Base-by-base conservation (phyloP, 148 eudicot genomes). In the Chenopodium album region DNA sequence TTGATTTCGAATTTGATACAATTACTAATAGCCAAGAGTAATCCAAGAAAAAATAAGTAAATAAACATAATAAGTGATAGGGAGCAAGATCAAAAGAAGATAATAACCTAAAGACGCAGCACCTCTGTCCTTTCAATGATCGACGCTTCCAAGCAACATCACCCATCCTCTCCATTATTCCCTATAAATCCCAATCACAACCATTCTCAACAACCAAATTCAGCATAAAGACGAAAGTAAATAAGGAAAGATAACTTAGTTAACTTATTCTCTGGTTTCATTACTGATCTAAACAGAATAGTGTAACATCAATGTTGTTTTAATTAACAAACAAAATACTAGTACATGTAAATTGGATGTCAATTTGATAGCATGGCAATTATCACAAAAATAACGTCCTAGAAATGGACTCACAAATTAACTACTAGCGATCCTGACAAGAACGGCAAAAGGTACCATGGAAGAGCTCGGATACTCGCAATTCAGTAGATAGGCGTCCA, bases 401-500 rank as follows among this genome's bases (percentile, higher is more conserved):
- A 88, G 86, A 88, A 84, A 88, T 84, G 70, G 88, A 94, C 97
- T 91, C 94, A 91, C 91, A 84, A 95, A 92, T 84, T 84, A 80
- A 93, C 82, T 88, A 92, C 76, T 94, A 94, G 94, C 97, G 95
- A 92, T 92, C 98, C 78, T 85, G 98, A 95, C 98, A 94, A 94
- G 97, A 83, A 78, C 97, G 91, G 88, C 93, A 82, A 86, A 93
- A 92, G 97, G 94, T 95, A 95, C 99, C 98, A 46, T 92, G 88
- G 86, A 85, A 92, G 85, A 96, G 91, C 91, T 92, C 97, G 77
- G 93, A 92, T 17, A 95, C 95, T 77, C 89, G 92, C 64, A 82
- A 87, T 28, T 85, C 88, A 73, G 84, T 83, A 10, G 90, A 46
- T 31, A 88, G 80, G 78, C 90, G 92, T 56, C 88, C 73, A 1